These are phyloP conservation scores for Myxozyma geophila DNA, from an alignment of 805 yeast species.

Conservation along the genomic window DNA sequence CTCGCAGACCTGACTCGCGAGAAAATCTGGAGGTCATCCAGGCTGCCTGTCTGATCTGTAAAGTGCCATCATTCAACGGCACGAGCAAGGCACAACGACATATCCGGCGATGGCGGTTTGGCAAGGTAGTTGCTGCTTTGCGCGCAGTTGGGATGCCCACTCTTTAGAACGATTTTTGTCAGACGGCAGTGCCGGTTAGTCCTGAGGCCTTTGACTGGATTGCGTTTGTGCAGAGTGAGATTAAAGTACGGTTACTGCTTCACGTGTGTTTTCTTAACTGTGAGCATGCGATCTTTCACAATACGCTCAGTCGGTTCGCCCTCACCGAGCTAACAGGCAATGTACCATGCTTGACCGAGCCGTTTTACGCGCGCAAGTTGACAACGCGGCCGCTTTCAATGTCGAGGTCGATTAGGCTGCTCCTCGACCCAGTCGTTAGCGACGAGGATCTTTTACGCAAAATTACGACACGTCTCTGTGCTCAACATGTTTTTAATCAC, in stretches of 20 bases:
- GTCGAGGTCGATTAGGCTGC: neutral
- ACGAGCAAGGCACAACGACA: slow-evolving; percentile 12
- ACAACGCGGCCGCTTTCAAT: slow-evolving; percentile 1
- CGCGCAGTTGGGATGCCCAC: neutral
- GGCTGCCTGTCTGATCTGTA: slow-evolving; percentile 14
- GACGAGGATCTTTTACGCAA: neutral
- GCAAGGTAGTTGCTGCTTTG: slow-evolving; percentile 7
- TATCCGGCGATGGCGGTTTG: slow-evolving; percentile 11
- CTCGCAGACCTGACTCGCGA: neutral
- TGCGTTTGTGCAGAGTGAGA: slow-evolving; percentile 3
- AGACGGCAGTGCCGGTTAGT: neutral
- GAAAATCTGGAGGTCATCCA: slow-evolving; percentile 9
- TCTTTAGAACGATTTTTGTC: neutral
- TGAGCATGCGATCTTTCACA: slow-evolving; percentile 20
- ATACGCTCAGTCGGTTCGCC: slow-evolving; percentile 10
- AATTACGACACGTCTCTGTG: neutral
- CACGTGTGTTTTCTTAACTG: slow-evolving; percentile 8
- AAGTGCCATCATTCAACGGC: slow-evolving; percentile 16
- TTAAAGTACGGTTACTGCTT: neutral
- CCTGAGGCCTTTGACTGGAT: slow-evolving; percentile 5
- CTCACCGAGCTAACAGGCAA: slow-evolving; percentile 13
- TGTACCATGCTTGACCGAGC: slow-evolving; percentile 12
- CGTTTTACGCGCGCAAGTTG: neutral
- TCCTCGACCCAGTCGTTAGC: neutral
- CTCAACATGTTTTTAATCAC: slow-evolving; percentile 6